Conservation (phyloP, 2,329 filamentous ascomycete species). For the Penicillium sp. region DNA sequence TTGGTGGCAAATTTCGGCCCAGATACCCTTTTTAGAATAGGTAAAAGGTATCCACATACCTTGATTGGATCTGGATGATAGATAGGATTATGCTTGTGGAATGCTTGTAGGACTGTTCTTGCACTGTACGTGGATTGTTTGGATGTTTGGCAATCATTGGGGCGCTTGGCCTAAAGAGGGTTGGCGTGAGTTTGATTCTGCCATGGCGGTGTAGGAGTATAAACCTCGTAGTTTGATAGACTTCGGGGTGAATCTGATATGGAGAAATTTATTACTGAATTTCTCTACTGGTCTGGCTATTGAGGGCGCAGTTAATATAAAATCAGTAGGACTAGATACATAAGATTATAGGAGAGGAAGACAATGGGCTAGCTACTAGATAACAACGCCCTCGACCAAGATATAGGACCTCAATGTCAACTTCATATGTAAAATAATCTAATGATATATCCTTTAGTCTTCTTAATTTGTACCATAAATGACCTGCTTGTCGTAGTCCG, state of each 20-base stretch:
- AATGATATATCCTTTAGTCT: too few species aligned
- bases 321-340: too few species aligned
- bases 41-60: neutral
- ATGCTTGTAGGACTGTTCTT: neutral
- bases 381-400: too few species aligned
- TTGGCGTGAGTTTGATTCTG: constrained; percentile 3
- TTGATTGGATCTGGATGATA: constrained; percentile 6
- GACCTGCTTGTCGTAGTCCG: too few species aligned
- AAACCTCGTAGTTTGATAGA: neutral
- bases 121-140: constrained; percentile 7
- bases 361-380: too few species aligned
- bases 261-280: neutral
- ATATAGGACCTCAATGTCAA: too few species aligned
- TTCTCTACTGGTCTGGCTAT: too few species aligned
- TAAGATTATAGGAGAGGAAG: too few species aligned
- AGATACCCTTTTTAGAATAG: too few species aligned
- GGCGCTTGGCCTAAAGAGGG: constrained; percentile 4
- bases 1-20: constrained; percentile 9
- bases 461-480: too few species aligned
- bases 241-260: neutral
- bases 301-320: too few species aligned
- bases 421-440: too few species aligned
- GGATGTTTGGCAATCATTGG: constrained; percentile 7
- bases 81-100: neutral
- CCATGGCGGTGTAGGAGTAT: constrained; percentile 1